Conservation (phyloP, 108 stramenopile genomes). For the Skeletonema menzelii region DNA sequence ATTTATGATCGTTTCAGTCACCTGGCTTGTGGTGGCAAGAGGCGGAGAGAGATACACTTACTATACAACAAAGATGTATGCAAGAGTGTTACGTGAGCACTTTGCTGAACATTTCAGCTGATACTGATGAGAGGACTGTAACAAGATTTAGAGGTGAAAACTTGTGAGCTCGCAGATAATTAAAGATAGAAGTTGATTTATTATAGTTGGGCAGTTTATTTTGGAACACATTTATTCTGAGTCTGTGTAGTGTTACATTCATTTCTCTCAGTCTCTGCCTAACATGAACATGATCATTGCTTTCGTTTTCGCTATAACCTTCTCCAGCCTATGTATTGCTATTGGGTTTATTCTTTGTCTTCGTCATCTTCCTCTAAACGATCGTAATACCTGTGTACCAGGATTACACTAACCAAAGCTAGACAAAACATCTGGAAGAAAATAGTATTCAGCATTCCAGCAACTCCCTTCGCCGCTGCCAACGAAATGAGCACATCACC, state of each 20-base stretch:
- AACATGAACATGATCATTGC: no score
- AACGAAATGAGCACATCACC: slow-evolving; percentile 42
- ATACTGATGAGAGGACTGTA: no score
- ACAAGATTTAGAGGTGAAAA: no score
- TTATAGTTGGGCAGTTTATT: no score
- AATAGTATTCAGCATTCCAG: background rate
- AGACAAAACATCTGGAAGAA: background rate
- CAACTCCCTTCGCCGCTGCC: background rate
- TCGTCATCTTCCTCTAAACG: background rate
- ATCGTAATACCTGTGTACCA: background rate
- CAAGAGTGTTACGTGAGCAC: slow-evolving; percentile 31
- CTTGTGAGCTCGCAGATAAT: no score
- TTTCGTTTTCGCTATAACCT: no score
- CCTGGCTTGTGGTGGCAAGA: slow-evolving; percentile 27
- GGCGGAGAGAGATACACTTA: slow-evolving; percentile 56
- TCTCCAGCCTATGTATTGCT: no score
- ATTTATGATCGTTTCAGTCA: slow-evolving; percentile 6
- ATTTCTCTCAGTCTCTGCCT: no score
- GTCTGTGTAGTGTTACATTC: no score
- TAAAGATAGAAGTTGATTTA: no score
- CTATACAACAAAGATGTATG: slow-evolving; percentile 56
- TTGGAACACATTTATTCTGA: no score
- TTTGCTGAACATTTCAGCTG: slow-evolving; percentile 12
- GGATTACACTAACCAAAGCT: background rate
- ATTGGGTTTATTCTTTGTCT: background rate